A percentile compares a stretch with the other conserved stretches of the same genome.
Conservation (phyloP, 1,284 basidiomycete species). For the Cryptococcus neoformans region DNA sequence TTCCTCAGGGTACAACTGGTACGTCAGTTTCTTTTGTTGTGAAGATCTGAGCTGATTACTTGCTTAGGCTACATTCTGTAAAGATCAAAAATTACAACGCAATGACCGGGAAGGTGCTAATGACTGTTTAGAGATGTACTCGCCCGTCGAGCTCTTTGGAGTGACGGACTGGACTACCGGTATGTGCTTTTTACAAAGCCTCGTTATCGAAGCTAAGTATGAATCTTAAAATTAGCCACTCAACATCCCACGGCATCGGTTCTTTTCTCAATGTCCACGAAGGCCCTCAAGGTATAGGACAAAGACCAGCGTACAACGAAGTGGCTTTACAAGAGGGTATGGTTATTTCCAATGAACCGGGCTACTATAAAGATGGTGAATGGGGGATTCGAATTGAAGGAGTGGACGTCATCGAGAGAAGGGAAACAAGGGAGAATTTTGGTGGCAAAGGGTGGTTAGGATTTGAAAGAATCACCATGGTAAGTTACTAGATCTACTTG, state of each 20-base stretch:
- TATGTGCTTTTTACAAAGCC: no score
- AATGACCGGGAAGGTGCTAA: no score
- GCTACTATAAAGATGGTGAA: conserved; percentile 86
- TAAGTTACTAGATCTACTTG: conserved; percentile 26
- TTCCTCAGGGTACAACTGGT: conserved; percentile 85
- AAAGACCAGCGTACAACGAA: conserved; percentile 60
- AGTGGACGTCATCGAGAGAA: conserved; percentile 71
- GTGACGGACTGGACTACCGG: conserved; percentile 74
- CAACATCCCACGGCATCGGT: conserved; percentile 92
- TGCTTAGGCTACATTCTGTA: conserved; percentile 23
- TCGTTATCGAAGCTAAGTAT: no score
- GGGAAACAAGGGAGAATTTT: conserved; percentile 75
- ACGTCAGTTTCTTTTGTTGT: no score
- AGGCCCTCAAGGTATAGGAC: conserved; percentile 85
- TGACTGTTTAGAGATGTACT: conserved; percentile 65
- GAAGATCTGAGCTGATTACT: no score
- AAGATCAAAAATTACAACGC: not conserved
- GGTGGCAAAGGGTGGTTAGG: conserved; percentile 76
- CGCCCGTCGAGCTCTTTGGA: conserved; percentile 81
- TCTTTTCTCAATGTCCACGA: conserved; percentile 93
- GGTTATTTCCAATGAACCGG: conserved; percentile 91
- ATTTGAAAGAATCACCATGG: conserved; percentile 83
- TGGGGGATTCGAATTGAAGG: conserved; percentile 95
- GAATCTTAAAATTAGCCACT: conserved; percentile 52
- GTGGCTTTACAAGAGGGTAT: conserved; percentile 74